Conservation (phyloP, 177 flowering plant genomes). For the Tripterygium wilfordii region DNA sequence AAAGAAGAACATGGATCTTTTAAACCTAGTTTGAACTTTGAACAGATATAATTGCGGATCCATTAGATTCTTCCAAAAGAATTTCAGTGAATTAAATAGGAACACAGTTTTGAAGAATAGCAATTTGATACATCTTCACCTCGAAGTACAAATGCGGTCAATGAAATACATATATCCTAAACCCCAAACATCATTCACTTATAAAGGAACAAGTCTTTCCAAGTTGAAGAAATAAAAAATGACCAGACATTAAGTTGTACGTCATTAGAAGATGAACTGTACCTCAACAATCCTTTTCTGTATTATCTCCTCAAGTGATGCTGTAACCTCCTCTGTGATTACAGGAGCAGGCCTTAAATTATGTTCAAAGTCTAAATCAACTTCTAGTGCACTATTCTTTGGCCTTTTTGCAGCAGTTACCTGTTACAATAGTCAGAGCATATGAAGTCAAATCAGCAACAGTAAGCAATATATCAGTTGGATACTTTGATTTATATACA, state of each 20-base stretch:
- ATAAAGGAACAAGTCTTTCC: too few species aligned
- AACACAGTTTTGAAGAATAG: too few species aligned
- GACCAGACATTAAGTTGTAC: background rate
- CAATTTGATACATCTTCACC: too few species aligned
- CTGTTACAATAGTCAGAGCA: slow-evolving; percentile 27
- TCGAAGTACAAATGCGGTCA: too few species aligned
- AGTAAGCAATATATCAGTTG: background rate
- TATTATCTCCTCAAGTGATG: slow-evolving; percentile 77
- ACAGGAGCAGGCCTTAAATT: slow-evolving; percentile 88
- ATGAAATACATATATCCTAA: too few species aligned
- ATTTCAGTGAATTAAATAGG: too few species aligned
- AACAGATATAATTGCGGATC: too few species aligned
- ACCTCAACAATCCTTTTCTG: slow-evolving; percentile 75
- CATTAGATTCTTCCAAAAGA: too few species aligned
- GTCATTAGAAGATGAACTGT: slow-evolving; percentile 1
- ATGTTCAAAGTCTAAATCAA: slow-evolving; percentile 89
- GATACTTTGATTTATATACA: background rate
- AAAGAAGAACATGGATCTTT: too few species aligned
- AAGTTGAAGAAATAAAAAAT: background rate
- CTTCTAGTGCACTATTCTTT: slow-evolving; percentile 87
- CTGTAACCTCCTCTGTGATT: slow-evolving; percentile 81
- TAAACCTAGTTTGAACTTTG: too few species aligned
- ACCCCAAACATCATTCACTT: too few species aligned
- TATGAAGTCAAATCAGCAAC: background rate
- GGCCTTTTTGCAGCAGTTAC: slow-evolving; percentile 83